A percentile compares a stretch with the other conserved stretches of the same genome.
Conservation (phyloP, 2,329 filamentous ascomycete species). For the Fusarium mexicanum region DNA sequence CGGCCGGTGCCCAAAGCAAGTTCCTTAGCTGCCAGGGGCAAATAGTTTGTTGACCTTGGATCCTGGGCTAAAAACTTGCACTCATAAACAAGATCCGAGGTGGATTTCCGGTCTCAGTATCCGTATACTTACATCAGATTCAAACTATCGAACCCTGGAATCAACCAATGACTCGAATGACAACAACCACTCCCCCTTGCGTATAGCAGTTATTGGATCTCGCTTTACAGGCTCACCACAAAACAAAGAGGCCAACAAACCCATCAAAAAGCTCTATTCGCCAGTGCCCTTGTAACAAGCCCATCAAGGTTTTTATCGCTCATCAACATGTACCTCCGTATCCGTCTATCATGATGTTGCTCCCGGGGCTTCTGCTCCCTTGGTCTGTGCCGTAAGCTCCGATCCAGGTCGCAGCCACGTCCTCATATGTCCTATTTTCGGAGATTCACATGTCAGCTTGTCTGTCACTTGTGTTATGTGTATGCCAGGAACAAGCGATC, state of each 20-base stretch:
- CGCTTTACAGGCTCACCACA: neutral
- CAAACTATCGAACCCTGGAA: conserved; percentile 11
- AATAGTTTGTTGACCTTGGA: conserved; percentile 1
- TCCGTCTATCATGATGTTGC: conserved; percentile 29
- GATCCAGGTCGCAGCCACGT: conserved; percentile 74
- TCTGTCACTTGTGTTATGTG: conserved; percentile 1
- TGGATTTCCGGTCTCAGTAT: conserved; percentile 20
- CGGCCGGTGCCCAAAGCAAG: conserved; percentile 16
- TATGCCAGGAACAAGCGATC: conserved; percentile 1
- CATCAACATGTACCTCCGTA: neutral
- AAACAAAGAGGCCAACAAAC: neutral
- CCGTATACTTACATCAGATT: conserved; percentile 15
- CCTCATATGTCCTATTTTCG: conserved; percentile 72
- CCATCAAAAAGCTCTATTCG: conserved; percentile 26
- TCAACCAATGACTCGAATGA: conserved; percentile 31
- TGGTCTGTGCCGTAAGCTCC: conserved; percentile 40
- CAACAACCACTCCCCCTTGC: conserved; percentile 26
- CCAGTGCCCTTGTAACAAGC: conserved; percentile 14
- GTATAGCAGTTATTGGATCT: conserved; percentile 8
- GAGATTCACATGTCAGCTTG: conserved; percentile 31
- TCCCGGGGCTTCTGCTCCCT: conserved; percentile 31
- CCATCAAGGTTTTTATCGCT: conserved; percentile 20
- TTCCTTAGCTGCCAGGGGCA: conserved; percentile 16
- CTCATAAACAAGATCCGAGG: conserved; percentile 13
- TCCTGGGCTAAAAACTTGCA: conserved; percentile 19